A percentile compares a stretch with the other conserved stretches of the same genome.
Evolutionary conservation across 257 asterid genomes (phyloP).

Genomic region (Solanum virginianum): DNA sequence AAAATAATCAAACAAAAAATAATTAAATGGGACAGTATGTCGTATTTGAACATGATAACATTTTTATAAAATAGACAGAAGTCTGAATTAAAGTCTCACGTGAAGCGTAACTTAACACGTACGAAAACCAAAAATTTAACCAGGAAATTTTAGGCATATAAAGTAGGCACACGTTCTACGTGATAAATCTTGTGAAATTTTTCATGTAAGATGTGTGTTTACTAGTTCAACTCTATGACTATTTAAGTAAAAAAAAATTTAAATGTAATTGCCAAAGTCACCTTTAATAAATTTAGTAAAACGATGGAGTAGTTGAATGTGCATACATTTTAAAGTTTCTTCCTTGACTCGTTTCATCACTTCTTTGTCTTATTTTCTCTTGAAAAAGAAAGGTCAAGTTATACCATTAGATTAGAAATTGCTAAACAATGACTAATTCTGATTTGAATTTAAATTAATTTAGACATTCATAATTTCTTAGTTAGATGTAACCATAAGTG

Average conservation of each 20-base stretch:
- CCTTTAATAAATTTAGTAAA: neutral
- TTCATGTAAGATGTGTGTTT: accelerated
- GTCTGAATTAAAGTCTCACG: neutral
- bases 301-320: neutral
- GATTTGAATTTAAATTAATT: neutral
- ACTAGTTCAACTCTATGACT: too few species aligned
- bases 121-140: too few species aligned
- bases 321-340: neutral
- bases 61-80: too few species aligned
- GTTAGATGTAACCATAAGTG: neutral
- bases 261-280: too few species aligned
- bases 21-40: neutral
- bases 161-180: too few species aligned
- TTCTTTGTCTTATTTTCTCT: neutral
- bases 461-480: neutral
- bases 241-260: too few species aligned
- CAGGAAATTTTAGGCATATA: neutral
- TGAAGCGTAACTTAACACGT: neutral
- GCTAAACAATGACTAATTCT: neutral
- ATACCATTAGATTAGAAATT: too few species aligned
- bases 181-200: too few species aligned
- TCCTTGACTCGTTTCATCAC: neutral
- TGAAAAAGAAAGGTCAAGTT: neutral
- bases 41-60: too few species aligned
- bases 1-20: too few species aligned